phyloP scores from a whole-genome alignment of 176 grass and related monocot genomes.

The Coix lacrymajobi region DNA sequence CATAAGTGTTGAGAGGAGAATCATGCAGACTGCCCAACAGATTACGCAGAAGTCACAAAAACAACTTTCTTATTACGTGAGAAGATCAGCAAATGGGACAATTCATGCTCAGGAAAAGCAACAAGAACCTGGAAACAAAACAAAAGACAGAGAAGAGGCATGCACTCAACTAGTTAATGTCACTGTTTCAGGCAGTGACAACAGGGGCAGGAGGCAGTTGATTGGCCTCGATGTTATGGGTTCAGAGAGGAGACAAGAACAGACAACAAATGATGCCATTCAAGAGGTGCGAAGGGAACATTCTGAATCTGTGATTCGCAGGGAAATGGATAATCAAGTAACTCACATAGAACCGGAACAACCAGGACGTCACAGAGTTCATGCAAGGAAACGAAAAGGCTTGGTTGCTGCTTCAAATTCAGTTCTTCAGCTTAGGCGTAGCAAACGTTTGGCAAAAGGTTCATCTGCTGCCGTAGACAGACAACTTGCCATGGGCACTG shows the following conservation, averaged over 20 bases:
- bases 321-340: conserved; percentile 17
- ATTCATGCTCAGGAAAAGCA: conserved; percentile 27
- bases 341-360: not conserved
- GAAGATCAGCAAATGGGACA: conserved; percentile 17
- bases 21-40: not conserved
- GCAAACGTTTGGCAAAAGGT: conserved; percentile 33
- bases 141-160: not conserved
- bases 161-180: not conserved
- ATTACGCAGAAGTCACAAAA: conserved; percentile 12
- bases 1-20: conserved; percentile 14
- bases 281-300: not conserved
- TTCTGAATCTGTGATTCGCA: not conserved
- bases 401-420: conserved; percentile 20
- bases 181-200: conserved; percentile 1
- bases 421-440: conserved; percentile 39
- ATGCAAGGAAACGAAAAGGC: conserved; percentile 10
- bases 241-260: not conserved
- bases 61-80: not conserved
- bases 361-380: not conserved
- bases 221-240: not conserved
- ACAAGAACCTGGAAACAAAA: not conserved
- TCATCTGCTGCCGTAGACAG: conserved; percentile 12
- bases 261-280: conserved; percentile 16
- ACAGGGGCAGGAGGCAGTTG: not conserved
- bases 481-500: not conserved